Evolutionary conservation across 2,329 filamentous ascomycete species (phyloP), one percentile per base, ranked within the genome.

Genomic region (Alternaria arborescens): DNA sequence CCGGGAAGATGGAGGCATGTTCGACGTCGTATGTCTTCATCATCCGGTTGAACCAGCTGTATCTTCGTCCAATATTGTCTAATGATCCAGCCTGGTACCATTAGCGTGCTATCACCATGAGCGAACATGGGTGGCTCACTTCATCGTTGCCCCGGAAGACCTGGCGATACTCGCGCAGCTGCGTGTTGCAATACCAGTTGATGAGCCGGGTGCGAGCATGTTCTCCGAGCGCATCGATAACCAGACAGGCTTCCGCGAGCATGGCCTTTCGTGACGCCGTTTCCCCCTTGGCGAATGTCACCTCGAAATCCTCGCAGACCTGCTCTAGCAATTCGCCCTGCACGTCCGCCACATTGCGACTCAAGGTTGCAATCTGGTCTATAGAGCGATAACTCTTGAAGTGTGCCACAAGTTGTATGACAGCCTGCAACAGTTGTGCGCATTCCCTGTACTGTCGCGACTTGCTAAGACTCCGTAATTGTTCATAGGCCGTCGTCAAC

Each of bases 301-400:
- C 87, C 82, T 99, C 95, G 76, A 99, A 99, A 79, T 99, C 95
- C 80, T 98, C 95, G 77, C 95, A 99, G n/a, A 99, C 91, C 80
- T 99, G 95, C 81, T 99, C 95, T 58, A 97, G 82, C 60, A 99
- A 82, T 78, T 97, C 94, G 61, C 94, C 85, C 81, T 99, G 95
- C 65, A 99, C 85, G 71, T 98, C 95, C 6, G 93, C 91, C 36
- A 99, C 95, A 71, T 96, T 97, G 52, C 93, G 89, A 75, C 93
- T 97, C 65, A 99, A 84, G 0, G 91, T 91, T 28, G 95, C 95
- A 76, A 99, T 98, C 84, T 99, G 95, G 77, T 98, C 94, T 70
- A 99, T 98, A 71, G 93, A 97, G 60, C 95, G 86, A 78, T 98
- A 99, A 79, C 92, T 96, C 82, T 97, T 97, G 86, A 99, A 99